Conservation (phyloP, 2,329 filamentous ascomycete species). For the Cadophora gregata region DNA sequence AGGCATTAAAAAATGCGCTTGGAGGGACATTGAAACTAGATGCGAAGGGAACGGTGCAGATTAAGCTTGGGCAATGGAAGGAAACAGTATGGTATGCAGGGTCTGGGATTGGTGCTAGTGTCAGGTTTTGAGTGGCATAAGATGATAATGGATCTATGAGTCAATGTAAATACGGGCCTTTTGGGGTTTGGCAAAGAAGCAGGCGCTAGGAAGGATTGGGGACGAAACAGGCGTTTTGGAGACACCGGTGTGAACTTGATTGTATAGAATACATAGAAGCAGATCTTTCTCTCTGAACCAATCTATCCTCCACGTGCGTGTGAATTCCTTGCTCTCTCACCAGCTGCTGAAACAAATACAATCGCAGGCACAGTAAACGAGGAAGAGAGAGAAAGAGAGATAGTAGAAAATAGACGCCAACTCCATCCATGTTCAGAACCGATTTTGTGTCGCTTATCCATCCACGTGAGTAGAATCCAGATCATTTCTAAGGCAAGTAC, state of each 20-base stretch:
- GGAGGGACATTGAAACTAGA: slow-evolving; percentile 82
- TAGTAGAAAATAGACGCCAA: slow-evolving; percentile 24
- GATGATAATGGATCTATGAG: slow-evolving; percentile 1
- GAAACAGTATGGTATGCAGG: slow-evolving; percentile 75
- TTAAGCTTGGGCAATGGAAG: slow-evolving; percentile 77
- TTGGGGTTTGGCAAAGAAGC: background rate
- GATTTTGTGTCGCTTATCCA: slow-evolving; percentile 21
- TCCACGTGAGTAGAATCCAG: slow-evolving; percentile 20
- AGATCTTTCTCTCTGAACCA: slow-evolving; percentile 25
- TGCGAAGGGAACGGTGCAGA: slow-evolving; percentile 75
- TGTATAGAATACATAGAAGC: slow-evolving; percentile 34
- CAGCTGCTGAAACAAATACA: slow-evolving; percentile 6
- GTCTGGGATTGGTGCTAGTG: slow-evolving; percentile 71
- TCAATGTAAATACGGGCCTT: slow-evolving; percentile 16
- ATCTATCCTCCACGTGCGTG: slow-evolving; percentile 30
- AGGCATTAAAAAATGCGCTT: slow-evolving; percentile 78
- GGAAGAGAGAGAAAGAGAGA: background rate
- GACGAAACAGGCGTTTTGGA: slow-evolving; percentile 20
- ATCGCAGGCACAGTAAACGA: background rate
- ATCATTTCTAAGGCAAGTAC: slow-evolving; percentile 11
- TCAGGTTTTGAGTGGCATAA: slow-evolving; percentile 48
- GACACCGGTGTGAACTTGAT: slow-evolving; percentile 21
- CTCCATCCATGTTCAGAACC: slow-evolving; percentile 34
- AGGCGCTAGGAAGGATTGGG: slow-evolving; percentile 19
- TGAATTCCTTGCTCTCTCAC: slow-evolving; percentile 11